phyloP scores from a whole-genome alignment of 805 yeast species.

The Candida arabinofermentans region DNA sequence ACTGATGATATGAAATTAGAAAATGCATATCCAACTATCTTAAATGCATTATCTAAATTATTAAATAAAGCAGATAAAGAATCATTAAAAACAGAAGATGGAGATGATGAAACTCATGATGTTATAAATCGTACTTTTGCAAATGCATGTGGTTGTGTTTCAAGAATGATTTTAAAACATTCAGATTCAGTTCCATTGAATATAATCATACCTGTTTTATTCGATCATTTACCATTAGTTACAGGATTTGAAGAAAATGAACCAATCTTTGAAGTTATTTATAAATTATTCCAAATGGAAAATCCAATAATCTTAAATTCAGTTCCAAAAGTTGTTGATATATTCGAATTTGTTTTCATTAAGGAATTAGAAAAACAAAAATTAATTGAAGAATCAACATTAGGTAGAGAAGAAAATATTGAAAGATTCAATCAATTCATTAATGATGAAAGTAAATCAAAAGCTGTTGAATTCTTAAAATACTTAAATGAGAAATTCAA shows the following conservation, averaged over 20 bases:
- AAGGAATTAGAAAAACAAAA: conserved; percentile 73
- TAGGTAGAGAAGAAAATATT: conserved; percentile 81
- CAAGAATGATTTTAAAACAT: conserved; percentile 79
- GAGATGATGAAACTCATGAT: conserved; percentile 75
- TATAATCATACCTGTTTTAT: conserved; percentile 68
- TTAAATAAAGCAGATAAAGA: conserved; percentile 77
- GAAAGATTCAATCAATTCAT: conserved; percentile 79
- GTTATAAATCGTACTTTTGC: conserved; percentile 81
- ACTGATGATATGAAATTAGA: conserved; percentile 44
- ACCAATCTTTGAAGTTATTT: conserved; percentile 78
- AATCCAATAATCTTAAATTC: conserved; percentile 50
- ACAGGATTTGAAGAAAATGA: conserved; percentile 90
- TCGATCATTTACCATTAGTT: conserved; percentile 78
- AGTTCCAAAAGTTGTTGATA: conserved; percentile 60
- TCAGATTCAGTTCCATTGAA: conserved; percentile 70
- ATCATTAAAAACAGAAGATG: conserved; percentile 52
- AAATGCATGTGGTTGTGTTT: conserved; percentile 96
- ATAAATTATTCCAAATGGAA: conserved; percentile 64
- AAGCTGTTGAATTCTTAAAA: conserved; percentile 68
- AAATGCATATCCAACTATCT: conserved; percentile 61
- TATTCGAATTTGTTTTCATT: conserved; percentile 66
- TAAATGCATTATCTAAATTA: conserved; percentile 64
- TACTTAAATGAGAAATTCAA: conserved; percentile 62
- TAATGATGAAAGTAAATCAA: conserved; percentile 56
- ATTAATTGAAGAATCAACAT: conserved; percentile 66